phyloP scores from a whole-genome alignment of 2,329 filamentous ascomycete genomes.

The Pestalotiopsis sp. region DNA sequence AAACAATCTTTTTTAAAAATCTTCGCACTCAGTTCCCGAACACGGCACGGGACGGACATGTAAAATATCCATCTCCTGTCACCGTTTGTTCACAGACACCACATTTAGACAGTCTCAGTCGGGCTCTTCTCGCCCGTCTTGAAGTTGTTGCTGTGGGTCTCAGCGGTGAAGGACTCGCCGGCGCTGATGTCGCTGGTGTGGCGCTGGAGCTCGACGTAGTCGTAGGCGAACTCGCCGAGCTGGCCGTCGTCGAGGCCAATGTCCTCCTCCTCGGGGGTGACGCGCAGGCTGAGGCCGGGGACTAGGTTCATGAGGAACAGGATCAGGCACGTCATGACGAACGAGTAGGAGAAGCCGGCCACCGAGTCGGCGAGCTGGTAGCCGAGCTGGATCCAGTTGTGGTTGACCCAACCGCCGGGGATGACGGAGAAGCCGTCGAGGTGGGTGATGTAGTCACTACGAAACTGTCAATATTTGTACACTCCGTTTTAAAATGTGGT shows the following conservation, averaged over 20 bases:
- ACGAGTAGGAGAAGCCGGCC: constrained; percentile 66
- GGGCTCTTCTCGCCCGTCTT: constrained; percentile 29
- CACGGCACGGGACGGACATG: neutral
- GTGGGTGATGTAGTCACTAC: constrained; percentile 68
- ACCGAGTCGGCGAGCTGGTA: constrained; percentile 71
- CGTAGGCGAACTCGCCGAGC: constrained; percentile 82
- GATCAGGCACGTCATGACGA: constrained; percentile 68
- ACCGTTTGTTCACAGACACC: neutral
- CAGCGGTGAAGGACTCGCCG: constrained; percentile 4
- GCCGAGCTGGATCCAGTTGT: constrained; percentile 70
- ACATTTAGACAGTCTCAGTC: constrained; percentile 17
- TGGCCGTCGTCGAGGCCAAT: constrained; percentile 73
- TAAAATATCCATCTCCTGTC: neutral
- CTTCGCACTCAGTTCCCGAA: neutral
- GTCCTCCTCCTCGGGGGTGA: constrained; percentile 67
- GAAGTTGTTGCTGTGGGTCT: neutral
- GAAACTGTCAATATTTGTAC: constrained; percentile 16
- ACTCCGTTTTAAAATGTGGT: neutral
- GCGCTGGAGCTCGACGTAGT: constrained; percentile 72
- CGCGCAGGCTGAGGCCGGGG: constrained; percentile 70
- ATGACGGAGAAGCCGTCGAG: constrained; percentile 67
- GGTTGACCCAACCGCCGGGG: constrained; percentile 70
- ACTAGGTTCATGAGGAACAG: constrained; percentile 72
- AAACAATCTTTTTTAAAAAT: neutral
- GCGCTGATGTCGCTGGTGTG: constrained; percentile 57